Percentiles rank a stretch among this genome's conserved stretches.
Conservation (phyloP, 805 yeast species). For the Ogataea thermomethanolica region DNA sequence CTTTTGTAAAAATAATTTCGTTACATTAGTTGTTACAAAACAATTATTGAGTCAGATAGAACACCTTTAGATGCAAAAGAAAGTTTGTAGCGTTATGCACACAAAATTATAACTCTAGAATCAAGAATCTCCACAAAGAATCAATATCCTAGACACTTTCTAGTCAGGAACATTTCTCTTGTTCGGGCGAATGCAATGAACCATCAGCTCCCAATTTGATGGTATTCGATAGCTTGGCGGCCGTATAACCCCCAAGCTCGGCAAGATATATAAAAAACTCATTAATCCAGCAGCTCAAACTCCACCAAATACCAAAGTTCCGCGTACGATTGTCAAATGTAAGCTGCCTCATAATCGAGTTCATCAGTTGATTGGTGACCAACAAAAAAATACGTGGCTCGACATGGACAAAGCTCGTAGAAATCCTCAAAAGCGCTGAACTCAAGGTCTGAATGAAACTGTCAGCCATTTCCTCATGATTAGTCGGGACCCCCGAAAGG, state of each 20-base stretch:
- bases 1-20: not conserved
- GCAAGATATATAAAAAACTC: conserved; percentile 68
- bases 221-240: conserved; percentile 13
- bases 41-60: too few relatives aligned
- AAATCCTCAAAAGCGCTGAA: conserved; percentile 20
- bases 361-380: conserved; percentile 49
- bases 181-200: not conserved
- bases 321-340: conserved; percentile 50
- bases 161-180: too few relatives aligned
- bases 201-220: conserved; percentile 33
- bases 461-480: conserved; percentile 9
- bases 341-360: conserved; percentile 60
- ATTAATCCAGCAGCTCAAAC: conserved; percentile 69
- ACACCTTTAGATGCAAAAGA: too few relatives aligned
- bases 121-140: too few relatives aligned
- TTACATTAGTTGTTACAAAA: too few relatives aligned
- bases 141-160: too few relatives aligned
- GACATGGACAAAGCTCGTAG: conserved; percentile 40
- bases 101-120: too few relatives aligned
- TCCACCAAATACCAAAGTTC: conserved; percentile 74
- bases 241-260: conserved; percentile 50
- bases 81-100: too few relatives aligned
- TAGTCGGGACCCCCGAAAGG: not conserved
- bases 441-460: conserved; percentile 16
- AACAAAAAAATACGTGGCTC: conserved; percentile 56